Conservation (phyloP, 2,329 filamentous ascomycete species). For the Cercospora brassicicola region DNA sequence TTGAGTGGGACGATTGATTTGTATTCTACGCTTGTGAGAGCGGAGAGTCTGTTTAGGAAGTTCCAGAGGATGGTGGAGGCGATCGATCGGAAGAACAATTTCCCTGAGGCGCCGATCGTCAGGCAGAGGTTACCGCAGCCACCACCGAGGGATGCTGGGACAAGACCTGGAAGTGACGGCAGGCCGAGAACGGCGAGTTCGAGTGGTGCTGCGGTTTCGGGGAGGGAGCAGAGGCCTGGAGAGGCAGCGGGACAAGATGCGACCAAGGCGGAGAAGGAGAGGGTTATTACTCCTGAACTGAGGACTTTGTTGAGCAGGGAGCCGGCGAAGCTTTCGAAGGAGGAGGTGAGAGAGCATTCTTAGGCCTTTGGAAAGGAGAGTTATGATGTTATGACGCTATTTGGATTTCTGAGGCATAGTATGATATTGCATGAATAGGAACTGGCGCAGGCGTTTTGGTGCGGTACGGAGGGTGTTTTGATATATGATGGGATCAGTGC, state of each 20-base stretch:
- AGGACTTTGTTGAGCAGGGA: conserved; percentile 62
- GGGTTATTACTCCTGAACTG: conserved; percentile 64
- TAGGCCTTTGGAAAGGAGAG: conserved; percentile 21
- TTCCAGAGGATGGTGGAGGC: conserved; percentile 88
- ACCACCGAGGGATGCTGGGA: conserved; percentile 20
- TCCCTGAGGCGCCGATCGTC: conserved; percentile 58
- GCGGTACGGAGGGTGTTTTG: neutral
- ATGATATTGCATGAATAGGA: neutral
- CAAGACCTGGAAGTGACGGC: conserved; percentile 28
- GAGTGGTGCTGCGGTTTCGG: conserved; percentile 35
- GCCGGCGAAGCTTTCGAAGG: conserved; percentile 53
- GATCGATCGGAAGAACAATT: conserved; percentile 86
- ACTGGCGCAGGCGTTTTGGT: neutral
- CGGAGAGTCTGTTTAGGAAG: conserved; percentile 81
- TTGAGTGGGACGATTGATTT: conserved; percentile 91
- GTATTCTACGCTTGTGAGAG: conserved; percentile 78
- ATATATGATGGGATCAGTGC: neutral
- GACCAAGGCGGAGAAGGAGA: conserved; percentile 42
- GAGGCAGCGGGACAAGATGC: neutral
- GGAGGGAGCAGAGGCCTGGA: conserved; percentile 39
- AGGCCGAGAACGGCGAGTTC: conserved; percentile 19
- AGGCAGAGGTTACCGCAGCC: conserved; percentile 51
- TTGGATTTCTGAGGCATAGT: neutral
- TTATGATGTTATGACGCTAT: neutral
- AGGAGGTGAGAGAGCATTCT: conserved; percentile 49